phyloP scores from a whole-genome alignment of 495 filamentous ascomycete genomes.

The Podospora pseudoanserina region DNA sequence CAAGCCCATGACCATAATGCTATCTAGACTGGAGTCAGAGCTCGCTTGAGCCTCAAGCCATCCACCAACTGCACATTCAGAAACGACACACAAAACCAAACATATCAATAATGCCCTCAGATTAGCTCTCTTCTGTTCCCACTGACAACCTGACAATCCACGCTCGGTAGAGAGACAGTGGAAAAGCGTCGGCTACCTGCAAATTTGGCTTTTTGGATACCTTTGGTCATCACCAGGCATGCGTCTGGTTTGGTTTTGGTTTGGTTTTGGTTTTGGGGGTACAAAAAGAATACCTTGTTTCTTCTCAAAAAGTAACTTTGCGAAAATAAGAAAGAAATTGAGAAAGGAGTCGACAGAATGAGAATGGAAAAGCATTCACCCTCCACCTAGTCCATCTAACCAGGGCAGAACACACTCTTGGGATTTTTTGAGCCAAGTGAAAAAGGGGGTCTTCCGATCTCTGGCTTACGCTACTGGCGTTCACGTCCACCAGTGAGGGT shows the following conservation, averaged over 20 bases:
- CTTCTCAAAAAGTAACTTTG: neutral
- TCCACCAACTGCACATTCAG: too few species aligned
- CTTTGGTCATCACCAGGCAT: slow-evolving; percentile 50
- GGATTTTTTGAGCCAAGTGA: too few species aligned
- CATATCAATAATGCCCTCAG: slow-evolving; percentile 44
- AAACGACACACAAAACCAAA: slow-evolving; percentile 6
- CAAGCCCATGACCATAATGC: too few species aligned
- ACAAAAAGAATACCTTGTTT: neutral
- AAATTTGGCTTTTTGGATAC: slow-evolving; percentile 62
- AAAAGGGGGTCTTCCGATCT: too few species aligned
- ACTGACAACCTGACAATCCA: slow-evolving; percentile 44
- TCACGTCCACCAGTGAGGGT: too few species aligned
- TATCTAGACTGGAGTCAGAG: too few species aligned
- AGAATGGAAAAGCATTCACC: too few species aligned
- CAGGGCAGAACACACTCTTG: too few species aligned
- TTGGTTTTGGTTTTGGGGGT: neutral
- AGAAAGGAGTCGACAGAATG: slow-evolving; percentile 1
- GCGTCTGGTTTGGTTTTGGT: neutral
- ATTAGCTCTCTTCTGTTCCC: slow-evolving; percentile 62
- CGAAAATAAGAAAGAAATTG: neutral
- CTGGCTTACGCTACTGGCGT: too few species aligned
- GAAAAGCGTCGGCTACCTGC: slow-evolving; percentile 48
- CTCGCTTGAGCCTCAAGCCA: neutral
- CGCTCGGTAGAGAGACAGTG: slow-evolving; percentile 7
- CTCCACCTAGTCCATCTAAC: too few species aligned